Evolutionary conservation across 2,329 filamentous ascomycete species (phyloP), one percentile per base, ranked within the genome.

Genomic region (Paecilomyces niveus): DNA sequence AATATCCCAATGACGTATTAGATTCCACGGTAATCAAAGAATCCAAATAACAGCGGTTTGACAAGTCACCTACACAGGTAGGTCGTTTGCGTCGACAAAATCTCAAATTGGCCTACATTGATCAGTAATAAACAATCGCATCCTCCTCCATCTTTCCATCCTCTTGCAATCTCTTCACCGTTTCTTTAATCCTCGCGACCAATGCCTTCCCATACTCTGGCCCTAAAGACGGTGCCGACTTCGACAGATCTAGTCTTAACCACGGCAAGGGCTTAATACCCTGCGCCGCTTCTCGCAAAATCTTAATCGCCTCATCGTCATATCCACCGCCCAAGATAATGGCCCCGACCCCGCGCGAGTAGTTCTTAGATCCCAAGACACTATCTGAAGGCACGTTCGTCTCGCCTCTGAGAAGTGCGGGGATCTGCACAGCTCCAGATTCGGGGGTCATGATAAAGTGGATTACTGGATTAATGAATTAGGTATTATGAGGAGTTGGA

Each of bases 371-470:
- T 8, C 66, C 66, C 24, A 68, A 54, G 7, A 53, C 54, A 3
- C 61, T 62, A 49, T 65, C 57, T 0, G 61, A 59, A 4, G 63
- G 13, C 0, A 59, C 57, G 8, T 58, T 54, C 26, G 56, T 53
- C 5, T 65, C 58, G 4, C 66, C 65, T 15, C 50, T 35, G 18
- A 68, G 60, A 53, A 68, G 57, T n/a, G 56, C 59, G 2, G 61
- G 59, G n/a, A 65, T 64, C 56, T 68, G 55, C 7, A 39, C 21
- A 2, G 31, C 55, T 18, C 61, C 65, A 18, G 53, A 50, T 53
- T 66, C 63, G 18, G 63, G 54, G 0, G 54, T 54, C 58, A 64
- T 56, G 33, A 68, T 55, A n/a, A 68, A 67, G 35, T 68, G 65
- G 24, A 65, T 66, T 22, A 65, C 66, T 67, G 57, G 3, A 55